Percentiles rank a stretch among this genome's conserved stretches.
Evolutionary conservation across 805 yeast species (phyloP).

Genomic region (Brettanomyces anomalus): DNA sequence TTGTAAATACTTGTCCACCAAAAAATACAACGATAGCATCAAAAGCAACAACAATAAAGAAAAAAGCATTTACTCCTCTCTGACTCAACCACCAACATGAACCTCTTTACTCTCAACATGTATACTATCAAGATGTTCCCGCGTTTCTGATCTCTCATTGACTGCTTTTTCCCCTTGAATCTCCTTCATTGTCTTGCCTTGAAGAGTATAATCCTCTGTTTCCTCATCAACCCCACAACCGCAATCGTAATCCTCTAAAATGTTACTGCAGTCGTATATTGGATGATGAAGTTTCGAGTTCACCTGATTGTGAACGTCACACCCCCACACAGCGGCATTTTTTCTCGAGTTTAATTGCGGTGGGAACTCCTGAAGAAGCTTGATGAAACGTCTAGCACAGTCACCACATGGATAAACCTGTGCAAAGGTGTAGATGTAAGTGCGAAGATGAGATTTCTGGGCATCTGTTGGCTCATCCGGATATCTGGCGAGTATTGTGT

Average conservation of each 20-base stretch:
- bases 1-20: no score
- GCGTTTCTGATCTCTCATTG: slow-evolving; percentile 17
- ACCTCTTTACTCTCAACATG: slow-evolving; percentile 36
- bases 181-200: slow-evolving; percentile 12
- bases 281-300: slow-evolving; percentile 63
- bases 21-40: no score
- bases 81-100: slow-evolving; percentile 15
- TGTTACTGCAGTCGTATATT: slow-evolving; percentile 74
- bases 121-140: slow-evolving; percentile 35
- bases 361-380: slow-evolving; percentile 61
- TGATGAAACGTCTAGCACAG: slow-evolving; percentile 86
- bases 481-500: slow-evolving; percentile 84
- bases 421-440: slow-evolving; percentile 67
- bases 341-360: slow-evolving; percentile 74
- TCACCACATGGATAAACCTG: slow-evolving; percentile 97
- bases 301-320: slow-evolving; percentile 82
- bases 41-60: no score
- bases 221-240: slow-evolving; percentile 83
- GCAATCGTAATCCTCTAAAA: slow-evolving; percentile 89
- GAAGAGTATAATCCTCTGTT: slow-evolving; percentile 28
- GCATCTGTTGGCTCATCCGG: slow-evolving; percentile 69
- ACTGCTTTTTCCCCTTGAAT: background rate
- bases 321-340: slow-evolving; percentile 93
- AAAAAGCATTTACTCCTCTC: no score
- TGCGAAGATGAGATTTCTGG: slow-evolving; percentile 53